Evolutionary conservation across 2,329 filamentous ascomycete genomes (phyloP), one percentile per base, ranked within the genome.

Genomic region (Colletotrichum sp.): DNA sequence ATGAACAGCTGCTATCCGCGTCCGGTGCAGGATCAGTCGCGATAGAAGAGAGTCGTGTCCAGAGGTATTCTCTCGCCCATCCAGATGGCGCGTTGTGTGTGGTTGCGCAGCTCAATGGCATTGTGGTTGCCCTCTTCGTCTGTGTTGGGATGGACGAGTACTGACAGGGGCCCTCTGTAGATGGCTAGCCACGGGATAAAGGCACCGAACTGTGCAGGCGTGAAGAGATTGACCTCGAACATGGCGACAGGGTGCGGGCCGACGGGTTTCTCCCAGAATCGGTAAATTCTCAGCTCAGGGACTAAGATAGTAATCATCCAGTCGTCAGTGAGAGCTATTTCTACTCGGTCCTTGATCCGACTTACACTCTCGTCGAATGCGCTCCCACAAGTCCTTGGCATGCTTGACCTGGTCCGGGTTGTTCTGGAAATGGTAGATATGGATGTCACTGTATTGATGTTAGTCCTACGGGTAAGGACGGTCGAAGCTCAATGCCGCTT

Each of bases 221-320:
- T 95, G 83, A 96, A 95, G 24, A 98, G 62, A 79, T 98, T 98
- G 62, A 98, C 95, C 85, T 98, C 96, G 80, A 98, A 98, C 95
- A 98, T 98, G 68, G 93, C 94, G 1, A 95, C 84, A 0, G 94
- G 93, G 83, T 98, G 96, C 1, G 96, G 96, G 0, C 96, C 96
- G 32, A 98, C 85, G 0, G 96, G 95, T 16, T 87, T 85, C 78
- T 97, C 93, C 90, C 92, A 98, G 78, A 98, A 87, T 16, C 85
- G 88, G 83, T 98, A 98, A 80, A 98, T 93, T 70, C 95, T 91
- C 21, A 98, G 88, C 82, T 98, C 96, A 10, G 96, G 95, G 81
- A 98, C 94, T 96, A 76, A 9, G 26, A 28, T 7, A 32, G 57
- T 26, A 7, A n/a, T 15, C 28, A n/a, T 21, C 67, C 4, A 21